Percentiles rank a stretch among this genome's conserved stretches.
Evolutionary conservation across 768 basidiomycete species (phyloP).

Genomic region (Boletus fagicola): DNA sequence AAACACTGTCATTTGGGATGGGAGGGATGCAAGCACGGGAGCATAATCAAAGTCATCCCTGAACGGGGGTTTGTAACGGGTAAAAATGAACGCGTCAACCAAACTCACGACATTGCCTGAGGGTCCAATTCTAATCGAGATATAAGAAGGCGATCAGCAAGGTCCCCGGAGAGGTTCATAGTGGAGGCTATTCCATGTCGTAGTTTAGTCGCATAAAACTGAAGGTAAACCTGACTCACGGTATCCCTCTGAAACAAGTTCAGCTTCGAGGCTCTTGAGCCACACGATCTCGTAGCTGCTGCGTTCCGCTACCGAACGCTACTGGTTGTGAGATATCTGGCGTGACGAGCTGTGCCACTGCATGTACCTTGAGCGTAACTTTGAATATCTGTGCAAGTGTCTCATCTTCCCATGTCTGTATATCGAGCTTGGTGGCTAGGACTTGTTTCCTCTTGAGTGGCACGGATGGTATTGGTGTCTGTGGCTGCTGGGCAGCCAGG

Average conservation of each 20-base stretch:
- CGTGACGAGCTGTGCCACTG: not conserved
- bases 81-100: constrained; percentile 3
- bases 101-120: constrained; percentile 61
- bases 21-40: constrained; percentile 72
- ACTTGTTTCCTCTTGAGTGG: constrained; percentile 50
- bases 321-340: constrained; percentile 12
- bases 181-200: constrained; percentile 31
- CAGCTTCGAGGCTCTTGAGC: constrained; percentile 73
- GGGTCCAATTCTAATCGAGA: constrained; percentile 81
- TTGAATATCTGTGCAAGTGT: constrained; percentile 66
- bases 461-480: constrained; percentile 33
- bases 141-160: constrained; percentile 79
- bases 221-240: constrained; percentile 30
- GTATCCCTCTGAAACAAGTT: constrained; percentile 60
- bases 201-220: not conserved
- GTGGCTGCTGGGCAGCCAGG: constrained; percentile 29
- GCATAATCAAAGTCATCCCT: constrained; percentile 78
- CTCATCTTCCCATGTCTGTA: constrained; percentile 71
- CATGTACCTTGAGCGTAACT: constrained; percentile 75
- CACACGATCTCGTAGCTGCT: constrained; percentile 72
- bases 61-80: not conserved
- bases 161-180: constrained; percentile 50
- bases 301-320: constrained; percentile 59
- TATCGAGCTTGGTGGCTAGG: constrained; percentile 45
- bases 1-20: constrained; percentile 74